Base-by-base conservation (phyloP, 225 moss, liverwort and hornwort genomes). In the Marchantia paleacea region DNA sequence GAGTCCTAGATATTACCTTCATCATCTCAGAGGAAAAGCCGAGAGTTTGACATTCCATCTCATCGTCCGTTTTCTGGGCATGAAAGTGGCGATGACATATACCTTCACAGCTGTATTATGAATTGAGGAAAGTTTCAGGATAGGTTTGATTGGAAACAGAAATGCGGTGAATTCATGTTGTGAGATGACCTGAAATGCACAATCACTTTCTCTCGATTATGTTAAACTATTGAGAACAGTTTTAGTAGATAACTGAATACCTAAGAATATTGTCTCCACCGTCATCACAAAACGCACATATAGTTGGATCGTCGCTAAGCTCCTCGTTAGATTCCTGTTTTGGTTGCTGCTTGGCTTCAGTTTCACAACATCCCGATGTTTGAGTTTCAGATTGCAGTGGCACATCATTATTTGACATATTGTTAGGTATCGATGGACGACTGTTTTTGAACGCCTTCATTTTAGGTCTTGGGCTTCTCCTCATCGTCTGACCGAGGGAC, bases 51-150 rank as follows among this genome's bases (percentile, higher is more conserved):
- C 75, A 76, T 30, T 19, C 60, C 20, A 18, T 61, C 31, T 20
- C 58, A 14, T 57, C 60, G 58, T 60, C 39, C 14, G 13, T 18
- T 15, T 39, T 31, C 20, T n/a, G 8, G 15, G 75, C 58, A 76
- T 76, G 75, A 18, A 76, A 76, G 55, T 76, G 54, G 7, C 75
- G 75, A 12, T 60, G 58, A 39, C 75, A 76, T 19, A 76, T 60
- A 58, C 75, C 75, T 39, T 76, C 75, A 76, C 75, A 76, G 12
- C 75, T 76, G 74, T 6, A 10, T 22, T 20, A 51, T 7, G 4
- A 51, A 24, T 50, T n/a, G 7, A 50, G 47, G 11, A 72, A 19
- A 3, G 12, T 50, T 11, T 47, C 67, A 67, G 28, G 12, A 26
- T 25, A 67, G 10, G 12, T 30, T 67, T 30, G 6, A 15, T 0